Evolutionary conservation across 495 filamentous ascomycete species (phyloP).

Genomic region (Neurospora sp.): DNA sequence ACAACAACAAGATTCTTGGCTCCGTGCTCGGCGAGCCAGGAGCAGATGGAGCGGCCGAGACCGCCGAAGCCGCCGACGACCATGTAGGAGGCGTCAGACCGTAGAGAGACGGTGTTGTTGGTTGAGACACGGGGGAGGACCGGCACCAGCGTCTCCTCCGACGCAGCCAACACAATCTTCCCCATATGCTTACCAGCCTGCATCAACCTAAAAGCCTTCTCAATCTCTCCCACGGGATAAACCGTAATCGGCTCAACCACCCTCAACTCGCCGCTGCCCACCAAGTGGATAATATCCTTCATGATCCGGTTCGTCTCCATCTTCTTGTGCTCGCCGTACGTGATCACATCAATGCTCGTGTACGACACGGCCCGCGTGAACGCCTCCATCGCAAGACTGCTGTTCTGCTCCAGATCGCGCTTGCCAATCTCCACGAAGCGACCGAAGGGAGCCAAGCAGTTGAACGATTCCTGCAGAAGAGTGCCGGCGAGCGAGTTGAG

Average conservation of each 20-base stretch:
- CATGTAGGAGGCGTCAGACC: conserved; percentile 42
- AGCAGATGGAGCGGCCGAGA: conserved; percentile 47
- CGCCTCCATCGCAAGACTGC: conserved; percentile 28
- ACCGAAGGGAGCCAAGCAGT: conserved; percentile 45
- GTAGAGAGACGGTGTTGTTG: conserved; percentile 11
- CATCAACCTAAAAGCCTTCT: conserved; percentile 36
- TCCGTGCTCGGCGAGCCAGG: conserved; percentile 47
- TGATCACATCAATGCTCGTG: conserved; percentile 21
- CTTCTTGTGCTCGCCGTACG: conserved; percentile 14
- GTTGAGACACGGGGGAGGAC: conserved; percentile 3
- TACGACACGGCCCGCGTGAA: conserved; percentile 28
- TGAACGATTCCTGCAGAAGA: conserved; percentile 41
- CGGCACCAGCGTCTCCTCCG: conserved; percentile 13
- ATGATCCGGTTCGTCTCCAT: conserved; percentile 28
- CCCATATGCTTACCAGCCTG: conserved; percentile 42
- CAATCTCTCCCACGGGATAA: conserved; percentile 27
- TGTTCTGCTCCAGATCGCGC: conserved; percentile 26
- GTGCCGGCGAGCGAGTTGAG: conserved; percentile 49
- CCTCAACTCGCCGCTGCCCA: conserved; percentile 23
- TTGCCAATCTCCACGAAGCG: conserved; percentile 49
- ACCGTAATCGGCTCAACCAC: conserved; percentile 23
- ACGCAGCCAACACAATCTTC: conserved; percentile 41
- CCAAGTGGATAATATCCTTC: conserved; percentile 30
- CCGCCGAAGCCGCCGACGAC: conserved; percentile 55
- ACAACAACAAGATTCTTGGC: conserved; percentile 47